Evolutionary conservation across 257 asterid species (phyloP).

Genomic region (Pogostemon cablin): DNA sequence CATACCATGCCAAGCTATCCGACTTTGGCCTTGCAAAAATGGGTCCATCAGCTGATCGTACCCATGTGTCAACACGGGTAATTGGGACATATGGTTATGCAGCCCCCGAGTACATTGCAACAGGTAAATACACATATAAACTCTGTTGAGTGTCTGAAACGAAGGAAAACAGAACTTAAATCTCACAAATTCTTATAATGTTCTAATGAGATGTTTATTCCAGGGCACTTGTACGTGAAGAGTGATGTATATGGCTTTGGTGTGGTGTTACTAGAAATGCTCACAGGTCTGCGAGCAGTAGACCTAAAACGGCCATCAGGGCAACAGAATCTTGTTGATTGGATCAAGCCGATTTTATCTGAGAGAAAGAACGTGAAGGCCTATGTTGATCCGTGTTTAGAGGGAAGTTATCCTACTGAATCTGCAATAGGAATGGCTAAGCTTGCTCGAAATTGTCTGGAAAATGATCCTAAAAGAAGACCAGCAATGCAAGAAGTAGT

Average conservation of each 20-base stretch:
- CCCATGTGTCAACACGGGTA: slow-evolving; percentile 17
- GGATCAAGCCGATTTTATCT: slow-evolving; percentile 38
- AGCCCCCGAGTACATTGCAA: slow-evolving; percentile 40
- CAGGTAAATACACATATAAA: slow-evolving; percentile 28
- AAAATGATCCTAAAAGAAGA: slow-evolving; percentile 23
- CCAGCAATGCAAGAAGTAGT: slow-evolving; percentile 36
- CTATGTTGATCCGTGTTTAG: slow-evolving; percentile 39
- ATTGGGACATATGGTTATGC: slow-evolving; percentile 25
- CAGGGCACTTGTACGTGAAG: slow-evolving; percentile 46
- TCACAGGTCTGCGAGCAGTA: slow-evolving; percentile 37
- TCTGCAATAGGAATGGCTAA: slow-evolving; percentile 33
- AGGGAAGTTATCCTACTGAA: slow-evolving; percentile 31
- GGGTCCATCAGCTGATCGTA: background rate
- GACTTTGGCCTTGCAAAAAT: slow-evolving; percentile 15
- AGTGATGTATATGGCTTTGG: slow-evolving; percentile 49
- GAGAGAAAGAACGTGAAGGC: slow-evolving; percentile 25
- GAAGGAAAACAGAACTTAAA: background rate
- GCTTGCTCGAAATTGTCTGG: slow-evolving; percentile 40
- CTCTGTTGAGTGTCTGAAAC: background rate
- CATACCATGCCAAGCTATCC: slow-evolving; percentile 7
- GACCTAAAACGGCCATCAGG: slow-evolving; percentile 28
- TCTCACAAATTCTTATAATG: background rate
- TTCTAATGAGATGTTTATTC: slow-evolving; percentile 26
- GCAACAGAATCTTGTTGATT: slow-evolving; percentile 23
- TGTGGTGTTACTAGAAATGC: slow-evolving; percentile 42